phyloP scores from a whole-genome alignment of 2,329 filamentous ascomycete species.

The Elsinoe australis region DNA sequence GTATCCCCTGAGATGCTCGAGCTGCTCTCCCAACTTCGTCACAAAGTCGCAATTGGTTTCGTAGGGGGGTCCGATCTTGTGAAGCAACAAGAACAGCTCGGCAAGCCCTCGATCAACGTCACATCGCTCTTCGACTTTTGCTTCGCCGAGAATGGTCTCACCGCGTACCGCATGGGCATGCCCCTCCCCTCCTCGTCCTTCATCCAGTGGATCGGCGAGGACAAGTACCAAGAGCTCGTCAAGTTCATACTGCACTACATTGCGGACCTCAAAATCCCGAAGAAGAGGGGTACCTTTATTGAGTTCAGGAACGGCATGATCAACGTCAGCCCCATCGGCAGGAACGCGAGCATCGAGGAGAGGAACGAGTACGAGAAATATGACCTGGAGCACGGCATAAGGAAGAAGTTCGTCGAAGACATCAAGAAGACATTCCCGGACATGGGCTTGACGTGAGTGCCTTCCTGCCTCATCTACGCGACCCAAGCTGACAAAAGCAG shows the following conservation, averaged over 20 bases:
- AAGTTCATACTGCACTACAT: constrained; percentile 73
- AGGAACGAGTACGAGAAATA: constrained; percentile 73
- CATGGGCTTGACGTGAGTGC: constrained; percentile 69
- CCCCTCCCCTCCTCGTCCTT: constrained; percentile 73
- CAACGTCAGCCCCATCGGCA: constrained; percentile 74
- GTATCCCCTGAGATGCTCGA: constrained; percentile 75
- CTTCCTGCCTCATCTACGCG: background rate
- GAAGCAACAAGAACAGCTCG: constrained; percentile 96
- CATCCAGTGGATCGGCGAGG: constrained; percentile 86
- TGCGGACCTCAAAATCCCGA: constrained; percentile 72
- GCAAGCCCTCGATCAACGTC: constrained; percentile 59
- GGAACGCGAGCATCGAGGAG: constrained; percentile 77
- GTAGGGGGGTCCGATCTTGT: constrained; percentile 85
- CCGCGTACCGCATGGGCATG: constrained; percentile 75
- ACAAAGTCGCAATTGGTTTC: constrained; percentile 83
- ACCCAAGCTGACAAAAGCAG: constrained; percentile 36
- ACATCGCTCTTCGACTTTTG: constrained; percentile 91
- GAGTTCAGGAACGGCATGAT: constrained; percentile 91
- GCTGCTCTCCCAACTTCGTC: constrained; percentile 69
- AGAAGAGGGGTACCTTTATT: constrained; percentile 78
- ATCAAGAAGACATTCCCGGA: constrained; percentile 77
- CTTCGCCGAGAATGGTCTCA: constrained; percentile 95
- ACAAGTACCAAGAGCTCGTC: constrained; percentile 69
- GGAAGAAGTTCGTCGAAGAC: constrained; percentile 65
- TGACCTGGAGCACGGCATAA: constrained; percentile 69